Evolutionary conservation across 2,329 filamentous ascomycete species (phyloP), one percentile per base, ranked within the genome.

Genomic region (Trichoderma simmonsii): DNA sequence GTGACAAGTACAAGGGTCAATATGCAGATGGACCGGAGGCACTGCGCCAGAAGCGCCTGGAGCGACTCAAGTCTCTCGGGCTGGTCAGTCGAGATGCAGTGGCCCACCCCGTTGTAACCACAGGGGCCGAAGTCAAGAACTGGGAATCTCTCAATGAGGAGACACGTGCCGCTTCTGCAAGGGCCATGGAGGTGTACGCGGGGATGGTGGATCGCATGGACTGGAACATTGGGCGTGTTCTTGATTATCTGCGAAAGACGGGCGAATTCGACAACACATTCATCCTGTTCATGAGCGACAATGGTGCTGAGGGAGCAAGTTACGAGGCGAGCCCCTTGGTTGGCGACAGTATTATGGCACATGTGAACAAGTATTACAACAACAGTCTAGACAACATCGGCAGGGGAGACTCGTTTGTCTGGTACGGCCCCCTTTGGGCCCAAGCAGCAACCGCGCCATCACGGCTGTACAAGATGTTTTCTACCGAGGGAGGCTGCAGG

Each of bases 121-220:
- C 84, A 4, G 84, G 86, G 71, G 80, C 84, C 4, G 84, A 83
- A 74, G 28, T 26, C 3, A 61, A 60, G 39, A 78, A 83, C 48
- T 88, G 86, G 86, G 77, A 78, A 3, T 83, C 85, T 4, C 77
- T 87, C 77, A 81, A 80, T 3, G 79, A 82, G 1, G 83, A 86
- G 32, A 85, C 86, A 72, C 80, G 81, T 68, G 81, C 81, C 4
- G 84, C 84, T 71, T 88, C 86, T 9, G 84, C 78, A 75, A 84
- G 81, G 28, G 85, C 86, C 0, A 90, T 90, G 88, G 89, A 90
- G 75, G 85, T 87, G 4, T 91, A 87, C 72, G 89, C 89, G 0
- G 89, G 83, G 14, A 91, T 91, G 87, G 88, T 91, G 3, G 88
- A 91, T 71, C 83, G 83, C 66, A 90, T 91, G 68, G 89, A 91